A percentile compares a stretch with the other conserved stretches of the same genome.
These are phyloP conservation scores for Fusarium sp. DNA, from an alignment of 2,329 filamentous ascomycete species.

Conservation along the genomic window DNA sequence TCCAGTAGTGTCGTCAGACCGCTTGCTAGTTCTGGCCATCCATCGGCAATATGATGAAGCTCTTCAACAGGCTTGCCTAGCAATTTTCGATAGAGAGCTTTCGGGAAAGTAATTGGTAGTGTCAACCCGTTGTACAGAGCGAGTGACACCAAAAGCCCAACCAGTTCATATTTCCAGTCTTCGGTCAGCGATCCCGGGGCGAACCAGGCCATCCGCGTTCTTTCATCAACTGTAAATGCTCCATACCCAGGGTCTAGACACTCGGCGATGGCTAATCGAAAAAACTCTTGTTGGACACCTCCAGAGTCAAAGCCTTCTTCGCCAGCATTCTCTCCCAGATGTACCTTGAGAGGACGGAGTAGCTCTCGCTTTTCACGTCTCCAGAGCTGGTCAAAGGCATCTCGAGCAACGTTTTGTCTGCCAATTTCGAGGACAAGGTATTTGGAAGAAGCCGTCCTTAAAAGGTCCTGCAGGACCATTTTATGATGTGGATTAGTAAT, in stretches of 20 bases:
- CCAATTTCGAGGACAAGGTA: slow-evolving; percentile 79
- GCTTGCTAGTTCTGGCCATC: slow-evolving; percentile 85
- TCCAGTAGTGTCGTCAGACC: slow-evolving; percentile 79
- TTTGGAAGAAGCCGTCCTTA: slow-evolving; percentile 75
- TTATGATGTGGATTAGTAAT: slow-evolving; percentile 70
- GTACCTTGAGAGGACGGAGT: slow-evolving; percentile 86
- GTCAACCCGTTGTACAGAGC: slow-evolving; percentile 95
- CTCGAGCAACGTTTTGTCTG: slow-evolving; percentile 73
- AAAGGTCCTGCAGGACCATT: slow-evolving; percentile 70
- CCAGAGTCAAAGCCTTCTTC: slow-evolving; percentile 95
- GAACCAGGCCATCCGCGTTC: slow-evolving; percentile 89
- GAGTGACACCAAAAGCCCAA: slow-evolving; percentile 88
- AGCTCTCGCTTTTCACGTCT: slow-evolving; percentile 85
- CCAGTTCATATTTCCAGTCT: slow-evolving; percentile 88
- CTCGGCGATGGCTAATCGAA: slow-evolving; percentile 84
- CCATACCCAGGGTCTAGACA: slow-evolving; percentile 83
- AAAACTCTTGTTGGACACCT: slow-evolving; percentile 97
- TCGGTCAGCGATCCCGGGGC: slow-evolving; percentile 84
- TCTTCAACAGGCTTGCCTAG: slow-evolving; percentile 76
- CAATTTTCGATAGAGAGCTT: slow-evolving; percentile 84
- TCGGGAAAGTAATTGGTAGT: slow-evolving; percentile 88
- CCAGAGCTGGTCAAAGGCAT: slow-evolving; percentile 92
- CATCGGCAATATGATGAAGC: slow-evolving; percentile 83
- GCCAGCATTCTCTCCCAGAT: slow-evolving; percentile 82
- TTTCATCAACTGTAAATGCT: slow-evolving; percentile 81